Evolutionary conservation across 2,329 filamentous ascomycete genomes (phyloP), one percentile per base, ranked within the genome.

Genomic region (Plectosphaerella plurivora): DNA sequence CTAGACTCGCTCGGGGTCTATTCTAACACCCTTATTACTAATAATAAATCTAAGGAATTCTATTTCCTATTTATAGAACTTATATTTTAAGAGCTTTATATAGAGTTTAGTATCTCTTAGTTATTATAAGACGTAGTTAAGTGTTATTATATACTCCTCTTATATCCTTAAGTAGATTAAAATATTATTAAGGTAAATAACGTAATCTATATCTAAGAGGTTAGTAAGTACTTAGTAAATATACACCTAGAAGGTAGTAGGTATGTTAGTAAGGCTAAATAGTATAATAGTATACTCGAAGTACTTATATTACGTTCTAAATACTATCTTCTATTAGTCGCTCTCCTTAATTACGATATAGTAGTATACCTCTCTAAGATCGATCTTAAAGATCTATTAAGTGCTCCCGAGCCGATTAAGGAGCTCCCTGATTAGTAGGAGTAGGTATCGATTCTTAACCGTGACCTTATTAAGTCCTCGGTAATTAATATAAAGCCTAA

Each of bases 371-470:
- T 59, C 55, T 54, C 64, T 63, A 2, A 66, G 52, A 54, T 68
- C 58, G n/a, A 73, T 55, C 42, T 65, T 70, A 24, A 59, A 68
- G 49, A 66, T 67, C 35, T 53, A 59, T 28, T 60, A 57, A 4
- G 56, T 57, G 24, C 56, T 49, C 2, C 45, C 25, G 8, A 73
- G 39, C 1, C 53, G 18, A 35, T 62, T 50, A 24, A 66, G 50
- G 0, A 62, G 64, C 50, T 73, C 61, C 12, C 49, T 51, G 37
- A 73, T 68, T 70, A 49, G 4, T 59, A 56, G 53, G 68, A 68
- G 1, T 58, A 48, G 52, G 72, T 60, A 37, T 3, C 15, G 3
- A n/a, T 37, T 37, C 35, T 37, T 37, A 4, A 37, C 7, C 7
- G 7, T 37, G 8, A 37, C 15, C 4, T 37, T 7, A 7, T 37